Base-by-base conservation (phyloP, 192 early-diverging fungal genomes). In the Coemansia sp. region DNA sequence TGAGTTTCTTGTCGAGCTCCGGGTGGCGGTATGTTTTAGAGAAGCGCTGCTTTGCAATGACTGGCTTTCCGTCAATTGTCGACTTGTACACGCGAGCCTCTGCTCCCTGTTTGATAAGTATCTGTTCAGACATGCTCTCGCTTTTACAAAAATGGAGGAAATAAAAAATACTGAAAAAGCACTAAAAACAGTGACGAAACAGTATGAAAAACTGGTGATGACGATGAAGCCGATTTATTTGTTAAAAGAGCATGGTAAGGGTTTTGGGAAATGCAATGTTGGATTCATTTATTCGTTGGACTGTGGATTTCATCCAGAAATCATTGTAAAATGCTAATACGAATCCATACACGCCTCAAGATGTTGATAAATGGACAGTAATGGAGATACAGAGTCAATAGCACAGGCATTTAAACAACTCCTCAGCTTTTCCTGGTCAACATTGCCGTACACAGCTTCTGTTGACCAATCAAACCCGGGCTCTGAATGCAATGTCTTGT, bases 31-130 rank as follows among this genome's bases (percentile, higher is more conserved):
- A 98, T 2, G 87, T 83, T 72, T 99, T 99, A 41, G 85, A 86
- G 78, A 97, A 98, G 21, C 98, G 87, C 76, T 99, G 91, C 71
- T 99, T 99, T 63, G 91, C 91, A 39, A 99, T 90, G 6, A 82
- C 81, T 12, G 73, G 74, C 12, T 83, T 67, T 12, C 83, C 81
- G 45, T 60, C 85, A 69, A 92, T 91, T 5, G 86, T 77, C 16
- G 86, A 80, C 39, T 85, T 84, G 78, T 89, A 95, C 15, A 98
- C 90, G 12, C 92, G 87, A 12, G 93, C 94, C 78, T 96, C 94
- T 15, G 94, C 94, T 60, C 94, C 94, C 79, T 96, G 94, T 60
- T 91, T 91, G 60, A 94, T 88, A 43, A 94, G 73, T 9, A 73
- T 76, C 45, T 64, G 69, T 5, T 65, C 71, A 0, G 70, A 54